These are phyloP conservation scores for Podospora pseudoanserina DNA, from an alignment of 495 filamentous ascomycete species.

Conservation along the genomic window DNA sequence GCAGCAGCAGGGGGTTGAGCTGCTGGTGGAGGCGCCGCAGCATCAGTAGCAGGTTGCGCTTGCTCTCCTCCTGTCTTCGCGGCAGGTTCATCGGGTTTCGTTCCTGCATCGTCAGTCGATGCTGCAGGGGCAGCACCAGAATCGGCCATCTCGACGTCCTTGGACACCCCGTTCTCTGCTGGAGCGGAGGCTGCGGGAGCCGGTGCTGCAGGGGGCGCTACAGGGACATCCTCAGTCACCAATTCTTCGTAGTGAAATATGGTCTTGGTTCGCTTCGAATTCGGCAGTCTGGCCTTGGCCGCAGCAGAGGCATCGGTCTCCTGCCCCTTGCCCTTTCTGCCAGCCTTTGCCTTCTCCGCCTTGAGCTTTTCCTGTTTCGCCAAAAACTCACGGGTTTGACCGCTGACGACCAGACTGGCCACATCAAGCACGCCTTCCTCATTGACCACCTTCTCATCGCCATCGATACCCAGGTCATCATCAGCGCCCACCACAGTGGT, in stretches of 20 bases:
- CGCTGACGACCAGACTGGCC: slow-evolving; percentile 85
- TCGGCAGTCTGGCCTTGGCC: slow-evolving; percentile 62
- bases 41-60: slow-evolving; percentile 12
- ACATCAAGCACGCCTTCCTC: slow-evolving; percentile 90
- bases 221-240: slow-evolving; percentile 55
- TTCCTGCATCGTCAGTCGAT: slow-evolving; percentile 9
- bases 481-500: slow-evolving; percentile 31
- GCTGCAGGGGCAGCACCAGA: slow-evolving; percentile 8
- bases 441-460: slow-evolving; percentile 48
- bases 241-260: slow-evolving; percentile 82
- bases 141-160: slow-evolving; percentile 25
- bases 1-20: background rate
- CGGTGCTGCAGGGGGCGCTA: slow-evolving; percentile 28
- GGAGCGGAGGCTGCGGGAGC: slow-evolving; percentile 12
- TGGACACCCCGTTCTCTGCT: background rate
- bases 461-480: slow-evolving; percentile 52
- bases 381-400: slow-evolving; percentile 87
- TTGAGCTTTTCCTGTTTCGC: slow-evolving; percentile 91
- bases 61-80: background rate
- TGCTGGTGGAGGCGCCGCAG: slow-evolving; percentile 11
- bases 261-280: slow-evolving; percentile 71
- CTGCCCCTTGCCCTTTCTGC: slow-evolving; percentile 48
- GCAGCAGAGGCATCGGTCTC: slow-evolving; percentile 52
- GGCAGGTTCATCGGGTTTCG: slow-evolving; percentile 10
- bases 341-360: slow-evolving; percentile 57